phyloP scores from a whole-genome alignment of 129 eudicot genomes.

The Flaveria ramosissima region DNA sequence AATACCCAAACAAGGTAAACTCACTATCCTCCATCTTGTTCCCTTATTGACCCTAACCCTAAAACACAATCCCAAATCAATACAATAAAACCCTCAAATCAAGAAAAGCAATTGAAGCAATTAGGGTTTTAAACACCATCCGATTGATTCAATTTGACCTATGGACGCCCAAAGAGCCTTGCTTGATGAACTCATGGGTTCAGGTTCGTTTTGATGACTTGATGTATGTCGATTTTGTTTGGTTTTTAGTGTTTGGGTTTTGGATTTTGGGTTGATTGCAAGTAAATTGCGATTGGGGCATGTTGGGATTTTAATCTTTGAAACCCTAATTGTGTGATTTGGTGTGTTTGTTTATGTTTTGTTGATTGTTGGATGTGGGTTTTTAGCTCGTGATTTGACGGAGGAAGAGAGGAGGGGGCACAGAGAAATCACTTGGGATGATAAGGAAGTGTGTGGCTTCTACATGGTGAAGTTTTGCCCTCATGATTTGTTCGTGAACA shows the following conservation, averaged over 20 bases:
- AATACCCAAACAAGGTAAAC: neutral
- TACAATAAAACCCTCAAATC: neutral
- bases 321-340: slow-evolving; percentile 11
- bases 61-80: slow-evolving; percentile 18
- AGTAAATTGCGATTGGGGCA: slow-evolving; percentile 3
- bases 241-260: neutral
- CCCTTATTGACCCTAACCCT: slow-evolving; percentile 24
- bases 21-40: slow-evolving; percentile 4
- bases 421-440: slow-evolving; percentile 87
- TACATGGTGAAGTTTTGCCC: slow-evolving; percentile 97
- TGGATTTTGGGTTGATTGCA: neutral
- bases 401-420: slow-evolving; percentile 93
- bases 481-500: slow-evolving; percentile 91
- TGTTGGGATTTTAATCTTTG: neutral
- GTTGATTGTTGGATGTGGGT: neutral
- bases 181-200: slow-evolving; percentile 97
- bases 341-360: neutral
- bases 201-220: slow-evolving; percentile 47
- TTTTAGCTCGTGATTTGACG: slow-evolving; percentile 79
- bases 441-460: slow-evolving; percentile 80
- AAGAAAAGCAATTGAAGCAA: neutral
- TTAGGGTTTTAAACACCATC: slow-evolving; percentile 18
- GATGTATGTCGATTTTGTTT: neutral
- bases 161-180: slow-evolving; percentile 99
- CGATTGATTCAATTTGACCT: slow-evolving; percentile 1